A percentile compares a stretch with the other conserved stretches of the same genome.
These are phyloP conservation scores for Leccinum boreale DNA, from an alignment of 768 basidiomycete genomes.

Conservation along the genomic window DNA sequence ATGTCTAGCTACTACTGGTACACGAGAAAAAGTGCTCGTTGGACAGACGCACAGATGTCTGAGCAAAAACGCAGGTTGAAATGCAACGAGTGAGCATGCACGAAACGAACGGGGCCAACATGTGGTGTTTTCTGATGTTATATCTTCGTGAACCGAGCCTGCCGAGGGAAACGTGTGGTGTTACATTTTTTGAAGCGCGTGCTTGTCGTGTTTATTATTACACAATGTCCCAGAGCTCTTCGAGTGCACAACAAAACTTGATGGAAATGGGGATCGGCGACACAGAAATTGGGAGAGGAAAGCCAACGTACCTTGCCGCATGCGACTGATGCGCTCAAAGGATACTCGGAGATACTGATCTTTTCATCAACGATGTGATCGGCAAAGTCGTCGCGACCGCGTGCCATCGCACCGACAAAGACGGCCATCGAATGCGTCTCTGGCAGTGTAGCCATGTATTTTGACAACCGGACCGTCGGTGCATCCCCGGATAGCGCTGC, in stretches of 20 bases:
- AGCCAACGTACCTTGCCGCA: slow-evolving; percentile 82
- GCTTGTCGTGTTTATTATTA: slow-evolving; percentile 31
- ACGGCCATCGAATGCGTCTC: slow-evolving; percentile 88
- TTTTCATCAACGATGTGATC: slow-evolving; percentile 94
- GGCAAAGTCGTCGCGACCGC: slow-evolving; percentile 95
- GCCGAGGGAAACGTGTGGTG: slow-evolving; percentile 3
- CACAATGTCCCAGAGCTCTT: slow-evolving; percentile 94
- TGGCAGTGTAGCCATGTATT: slow-evolving; percentile 82
- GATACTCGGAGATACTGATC: slow-evolving; percentile 93
- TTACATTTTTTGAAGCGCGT: slow-evolving; percentile 14
- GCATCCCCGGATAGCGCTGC: slow-evolving; percentile 91
- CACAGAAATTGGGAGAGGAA: not conserved
- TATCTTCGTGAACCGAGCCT: slow-evolving; percentile 6
- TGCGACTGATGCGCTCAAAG: slow-evolving; percentile 88
- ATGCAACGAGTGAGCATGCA: slow-evolving; percentile 19
- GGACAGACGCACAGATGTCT: slow-evolving; percentile 15
- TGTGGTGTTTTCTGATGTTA: slow-evolving; percentile 9
- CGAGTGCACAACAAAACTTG: slow-evolving; percentile 87
- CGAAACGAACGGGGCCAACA: slow-evolving; percentile 5
- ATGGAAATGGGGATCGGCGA: not conserved
- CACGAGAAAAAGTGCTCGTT: slow-evolving; percentile 23
- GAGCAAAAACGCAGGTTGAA: slow-evolving; percentile 33
- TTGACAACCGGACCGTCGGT: slow-evolving; percentile 72
- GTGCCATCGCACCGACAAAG: slow-evolving; percentile 98
- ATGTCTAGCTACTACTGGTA: slow-evolving; percentile 26